Percentiles rank a stretch among this genome's conserved stretches.
These are phyloP conservation scores for Xylariaceae sp. DNA, from an alignment of 2,329 filamentous ascomycete genomes.

Conservation along the genomic window DNA sequence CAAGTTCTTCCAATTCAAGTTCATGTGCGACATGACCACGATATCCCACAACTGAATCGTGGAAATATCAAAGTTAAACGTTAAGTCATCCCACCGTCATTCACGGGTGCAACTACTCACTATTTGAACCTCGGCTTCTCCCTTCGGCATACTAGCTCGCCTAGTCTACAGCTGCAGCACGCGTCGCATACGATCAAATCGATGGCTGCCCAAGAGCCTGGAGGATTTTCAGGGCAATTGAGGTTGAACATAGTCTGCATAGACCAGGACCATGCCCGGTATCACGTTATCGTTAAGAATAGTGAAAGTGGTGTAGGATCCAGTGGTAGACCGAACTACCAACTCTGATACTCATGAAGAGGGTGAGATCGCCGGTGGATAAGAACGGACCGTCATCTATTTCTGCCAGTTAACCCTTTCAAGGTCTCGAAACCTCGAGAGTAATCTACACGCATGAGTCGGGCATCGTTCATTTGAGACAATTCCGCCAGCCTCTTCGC, in stretches of 20 bases:
- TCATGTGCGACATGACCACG: too few species aligned
- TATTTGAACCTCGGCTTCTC: too few species aligned
- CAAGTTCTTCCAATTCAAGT: too few species aligned
- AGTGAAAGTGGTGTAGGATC: conserved; percentile 36
- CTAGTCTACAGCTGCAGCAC: conserved; percentile 29
- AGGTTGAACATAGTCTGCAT: conserved; percentile 32
- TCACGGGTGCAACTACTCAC: too few species aligned
- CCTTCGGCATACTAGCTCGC: too few species aligned
- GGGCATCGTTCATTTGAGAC: conserved; percentile 28
- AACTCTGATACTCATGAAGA: conserved; percentile 43
- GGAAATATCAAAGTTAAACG: conserved; percentile 1
- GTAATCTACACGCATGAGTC: conserved; percentile 28
- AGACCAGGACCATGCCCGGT: conserved; percentile 34
- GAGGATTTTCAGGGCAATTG: too few species aligned
- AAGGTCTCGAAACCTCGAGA: too few species aligned
- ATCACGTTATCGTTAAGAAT: conserved; percentile 32
- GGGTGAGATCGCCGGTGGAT: conserved; percentile 39
- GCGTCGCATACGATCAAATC: conserved; percentile 32
- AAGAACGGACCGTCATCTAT: conserved; percentile 38
- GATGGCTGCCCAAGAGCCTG: conserved; percentile 34
- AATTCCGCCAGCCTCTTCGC: conserved; percentile 23
- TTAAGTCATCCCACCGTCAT: conserved; percentile 1
- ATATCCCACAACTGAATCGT: neutral
- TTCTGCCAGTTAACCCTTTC: too few species aligned
- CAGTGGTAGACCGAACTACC: conserved; percentile 39